Conservation (phyloP, 768 basidiomycete genomes). For the Trametes coccinea region DNA sequence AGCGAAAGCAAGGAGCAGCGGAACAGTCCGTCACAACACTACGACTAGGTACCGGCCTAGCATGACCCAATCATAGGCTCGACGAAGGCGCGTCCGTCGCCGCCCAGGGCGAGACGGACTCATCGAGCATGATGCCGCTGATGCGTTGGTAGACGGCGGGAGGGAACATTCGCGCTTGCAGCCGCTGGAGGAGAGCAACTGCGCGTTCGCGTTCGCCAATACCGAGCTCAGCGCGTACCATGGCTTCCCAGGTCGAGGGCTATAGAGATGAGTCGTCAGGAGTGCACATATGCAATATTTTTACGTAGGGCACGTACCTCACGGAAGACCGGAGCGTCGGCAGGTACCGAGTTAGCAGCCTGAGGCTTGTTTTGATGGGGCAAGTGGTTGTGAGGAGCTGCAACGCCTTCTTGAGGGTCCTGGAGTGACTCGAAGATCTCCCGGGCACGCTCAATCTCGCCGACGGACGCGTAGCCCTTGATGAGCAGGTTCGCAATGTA, state of each 20-base stretch:
- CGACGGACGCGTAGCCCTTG: conserved; percentile 65
- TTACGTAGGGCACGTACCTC: conserved; percentile 54
- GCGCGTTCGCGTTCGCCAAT: conserved; percentile 75
- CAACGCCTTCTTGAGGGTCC: conserved; percentile 82
- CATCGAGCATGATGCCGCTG: conserved; percentile 77
- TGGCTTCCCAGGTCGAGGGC: conserved; percentile 94
- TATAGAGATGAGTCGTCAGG: conserved; percentile 30
- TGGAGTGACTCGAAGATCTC: conserved; percentile 75
- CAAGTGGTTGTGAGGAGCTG: conserved; percentile 86
- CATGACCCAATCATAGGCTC: conserved; percentile 8
- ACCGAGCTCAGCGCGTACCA: conserved; percentile 90
- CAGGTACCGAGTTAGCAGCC: conserved; percentile 34
- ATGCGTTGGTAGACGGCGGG: conserved; percentile 79
- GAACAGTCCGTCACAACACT: conserved; percentile 11
- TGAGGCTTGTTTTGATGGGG: conserved; percentile 54
- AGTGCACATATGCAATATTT: background rate
- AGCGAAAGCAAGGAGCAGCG: conserved; percentile 9
- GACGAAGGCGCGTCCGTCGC: background rate
- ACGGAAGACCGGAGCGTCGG: conserved; percentile 70
- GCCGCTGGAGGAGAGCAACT: conserved; percentile 61
- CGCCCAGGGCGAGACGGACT: conserved; percentile 51
- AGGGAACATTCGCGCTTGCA: conserved; percentile 78
- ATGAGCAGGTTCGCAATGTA: conserved; percentile 92
- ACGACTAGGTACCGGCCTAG: conserved; percentile 5
- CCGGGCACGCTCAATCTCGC: conserved; percentile 71